Percentiles rank a stretch among this genome's conserved stretches.
Evolutionary conservation across 2,329 filamentous ascomycete genomes (phyloP).

Genomic region (Scedosporium dehoogii): DNA sequence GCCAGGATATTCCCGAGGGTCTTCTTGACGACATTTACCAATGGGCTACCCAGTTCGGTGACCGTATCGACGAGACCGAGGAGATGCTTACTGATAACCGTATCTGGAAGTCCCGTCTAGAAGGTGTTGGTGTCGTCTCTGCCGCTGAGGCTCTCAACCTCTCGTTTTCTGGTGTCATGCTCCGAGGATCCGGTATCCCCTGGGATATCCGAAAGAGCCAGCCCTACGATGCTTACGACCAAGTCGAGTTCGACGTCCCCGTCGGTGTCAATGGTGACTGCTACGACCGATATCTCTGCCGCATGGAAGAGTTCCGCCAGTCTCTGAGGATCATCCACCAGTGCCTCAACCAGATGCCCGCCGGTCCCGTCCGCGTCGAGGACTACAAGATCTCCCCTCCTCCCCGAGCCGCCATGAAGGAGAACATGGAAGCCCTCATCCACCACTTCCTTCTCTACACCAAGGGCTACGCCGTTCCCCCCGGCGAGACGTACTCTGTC

Average conservation of each 20-base stretch:
- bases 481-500: slow-evolving; percentile 93
- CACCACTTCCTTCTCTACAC: slow-evolving; percentile 99
- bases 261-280: slow-evolving; percentile 96
- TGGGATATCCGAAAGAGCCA: slow-evolving; percentile 96
- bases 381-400: slow-evolving; percentile 98
- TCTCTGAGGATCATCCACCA: slow-evolving; percentile 97
- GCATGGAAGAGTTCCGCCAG: slow-evolving; percentile 99
- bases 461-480: slow-evolving; percentile 94
- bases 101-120: slow-evolving; percentile 93
- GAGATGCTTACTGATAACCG: slow-evolving; percentile 98
- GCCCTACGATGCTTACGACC: slow-evolving; percentile 94
- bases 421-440: slow-evolving; percentile 99
- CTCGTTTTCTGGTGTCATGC: slow-evolving; percentile 94
- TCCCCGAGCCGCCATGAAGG: slow-evolving; percentile 97
- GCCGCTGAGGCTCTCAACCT: slow-evolving; percentile 95
- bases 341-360: slow-evolving; percentile 97
- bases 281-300: slow-evolving; percentile 97
- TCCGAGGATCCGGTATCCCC: slow-evolving; percentile 89
- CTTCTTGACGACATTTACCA: slow-evolving; percentile 98
- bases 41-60: slow-evolving; percentile 97
- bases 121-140: slow-evolving; percentile 82
- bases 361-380: slow-evolving; percentile 87
- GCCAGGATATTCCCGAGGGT: slow-evolving; percentile 87
- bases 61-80: slow-evolving; percentile 97
- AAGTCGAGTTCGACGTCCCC: slow-evolving; percentile 96